Evolutionary conservation across 208 protist genomes (phyloP), one percentile per base, ranked within the genome.

Genomic region (Wallacemonas rigidus): DNA sequence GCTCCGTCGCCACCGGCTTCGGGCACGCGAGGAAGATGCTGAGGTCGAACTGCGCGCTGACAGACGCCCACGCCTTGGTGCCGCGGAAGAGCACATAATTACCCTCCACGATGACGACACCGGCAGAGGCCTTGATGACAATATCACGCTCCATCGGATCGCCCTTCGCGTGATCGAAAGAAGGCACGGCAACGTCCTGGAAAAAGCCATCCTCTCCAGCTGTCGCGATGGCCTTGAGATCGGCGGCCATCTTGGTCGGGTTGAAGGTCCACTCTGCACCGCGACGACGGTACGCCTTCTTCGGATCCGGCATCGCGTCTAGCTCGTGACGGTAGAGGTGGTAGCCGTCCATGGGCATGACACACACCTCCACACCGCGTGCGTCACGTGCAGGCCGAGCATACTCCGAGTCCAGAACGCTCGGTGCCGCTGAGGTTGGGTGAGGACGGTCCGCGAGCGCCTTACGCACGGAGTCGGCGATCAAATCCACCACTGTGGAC

Each of bases 261-360:
- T 85, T 84, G 74, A 95, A 93, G 11, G 90, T 95, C 85, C 86
- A 95, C 85, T 92, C 84, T 39, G 88, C 88, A 1, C 90, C 90
- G 11, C 90, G 86, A 1, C 88, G 83, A 4, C 47, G 58, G 53
- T 91, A 69, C 2, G 90, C 90, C 73, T 92, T 75, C 40, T 74
- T 45, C 26, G 82, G 45, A 74, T 93, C 80, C 48, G 79, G 74
- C 86, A 95, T 83, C 63, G 67, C 77, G 39, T 65, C 48, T 40
- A 95, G 77, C 57, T 83, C 76, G 11, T 17, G 26, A n/a, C 80
- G 74, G 63, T 86, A 90, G 43, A 84, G 54, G 72, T 95, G 90
- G 74, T 95, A 95, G 61, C 90, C 90, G 72, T 95, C 90, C 88
- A 93, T 91, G 17, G 88, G 82, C 85, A 95, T 92, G 43, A 89